Percentiles rank a stretch among this genome's conserved stretches.
Conservation (phyloP, 495 filamentous ascomycete genomes). For the Umbilicaria muhlenbergii region DNA sequence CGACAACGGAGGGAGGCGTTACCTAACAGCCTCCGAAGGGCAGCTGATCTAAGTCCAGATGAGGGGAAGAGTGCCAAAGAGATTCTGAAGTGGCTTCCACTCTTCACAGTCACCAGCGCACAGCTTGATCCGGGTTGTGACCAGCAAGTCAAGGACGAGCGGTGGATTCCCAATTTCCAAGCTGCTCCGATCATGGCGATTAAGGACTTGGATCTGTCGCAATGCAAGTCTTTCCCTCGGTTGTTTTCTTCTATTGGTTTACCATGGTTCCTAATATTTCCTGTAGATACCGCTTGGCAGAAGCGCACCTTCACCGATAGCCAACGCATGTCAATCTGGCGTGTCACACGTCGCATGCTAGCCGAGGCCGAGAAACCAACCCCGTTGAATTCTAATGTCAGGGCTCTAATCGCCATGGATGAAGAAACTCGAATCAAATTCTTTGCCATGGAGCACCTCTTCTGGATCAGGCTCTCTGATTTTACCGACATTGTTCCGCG, state of each 20-base stretch:
- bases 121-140: conserved; percentile 30
- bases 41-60: conserved; percentile 27
- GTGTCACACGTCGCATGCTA: conserved; percentile 34
- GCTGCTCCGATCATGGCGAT: conserved; percentile 60
- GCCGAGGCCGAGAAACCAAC: conserved; percentile 26
- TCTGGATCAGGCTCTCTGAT: conserved; percentile 68
- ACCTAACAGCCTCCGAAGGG: conserved; percentile 30
- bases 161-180: conserved; percentile 66
- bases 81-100: conserved; percentile 33
- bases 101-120: conserved; percentile 31
- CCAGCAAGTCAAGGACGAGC: conserved; percentile 33
- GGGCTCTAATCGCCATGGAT: conserved; percentile 7
- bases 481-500: conserved; percentile 58
- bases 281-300: conserved; percentile 53
- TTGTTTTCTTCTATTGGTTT: neutral
- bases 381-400: conserved; percentile 1
- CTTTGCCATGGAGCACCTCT: conserved; percentile 44
- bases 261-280: conserved; percentile 1
- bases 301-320: conserved; percentile 30
- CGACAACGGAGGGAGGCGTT: conserved; percentile 41
- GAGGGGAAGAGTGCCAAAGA: conserved; percentile 31
- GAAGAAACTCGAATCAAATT: conserved; percentile 33
- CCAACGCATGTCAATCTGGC: conserved; percentile 36
- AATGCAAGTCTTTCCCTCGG: conserved; percentile 36
- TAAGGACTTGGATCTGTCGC: conserved; percentile 56